A percentile compares a stretch with the other conserved stretches of the same genome.
These are phyloP conservation scores for Urostyla sp. DNA, from an alignment of 73 alveolate genomes.

Conservation along the genomic window DNA sequence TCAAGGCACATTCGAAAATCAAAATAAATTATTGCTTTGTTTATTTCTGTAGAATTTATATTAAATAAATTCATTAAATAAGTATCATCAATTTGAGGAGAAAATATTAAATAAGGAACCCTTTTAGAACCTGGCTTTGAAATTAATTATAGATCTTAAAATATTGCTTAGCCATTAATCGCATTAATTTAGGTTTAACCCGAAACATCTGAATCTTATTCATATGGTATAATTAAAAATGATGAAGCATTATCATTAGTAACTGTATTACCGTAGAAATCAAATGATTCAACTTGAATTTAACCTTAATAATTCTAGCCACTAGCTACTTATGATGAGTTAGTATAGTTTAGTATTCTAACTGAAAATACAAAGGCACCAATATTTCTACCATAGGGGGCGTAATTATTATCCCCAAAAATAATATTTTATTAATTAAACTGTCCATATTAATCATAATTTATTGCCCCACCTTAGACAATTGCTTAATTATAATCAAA, in stretches of 20 bases:
- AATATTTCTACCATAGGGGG: conserved; percentile 4
- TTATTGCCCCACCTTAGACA: conserved; percentile 7
- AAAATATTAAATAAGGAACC: background rate
- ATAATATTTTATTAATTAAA: background rate
- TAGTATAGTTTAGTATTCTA: background rate
- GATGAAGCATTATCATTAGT: background rate
- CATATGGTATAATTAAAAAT: background rate
- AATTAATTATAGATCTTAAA: background rate
- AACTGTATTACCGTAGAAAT: background rate
- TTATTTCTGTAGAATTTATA: background rate
- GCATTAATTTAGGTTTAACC: background rate
- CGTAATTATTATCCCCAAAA: conserved; percentile 9
- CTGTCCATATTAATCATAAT: background rate
- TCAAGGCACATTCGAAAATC: background rate
- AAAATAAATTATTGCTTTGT: background rate
- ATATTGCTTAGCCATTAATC: background rate
- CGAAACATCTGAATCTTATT: background rate
- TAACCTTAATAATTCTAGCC: conserved; percentile 17
- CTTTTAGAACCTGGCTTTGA: background rate
- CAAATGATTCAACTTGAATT: conserved; percentile 8
- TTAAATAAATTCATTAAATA: background rate
- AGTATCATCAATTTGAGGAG: background rate
- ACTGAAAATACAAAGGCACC: conserved; percentile 1
- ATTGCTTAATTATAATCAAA: conserved; percentile 11
- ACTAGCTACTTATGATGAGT: background rate